Base-by-base conservation (phyloP, 2,329 filamentous ascomycete genomes). In the Ceratocystis destructans region DNA sequence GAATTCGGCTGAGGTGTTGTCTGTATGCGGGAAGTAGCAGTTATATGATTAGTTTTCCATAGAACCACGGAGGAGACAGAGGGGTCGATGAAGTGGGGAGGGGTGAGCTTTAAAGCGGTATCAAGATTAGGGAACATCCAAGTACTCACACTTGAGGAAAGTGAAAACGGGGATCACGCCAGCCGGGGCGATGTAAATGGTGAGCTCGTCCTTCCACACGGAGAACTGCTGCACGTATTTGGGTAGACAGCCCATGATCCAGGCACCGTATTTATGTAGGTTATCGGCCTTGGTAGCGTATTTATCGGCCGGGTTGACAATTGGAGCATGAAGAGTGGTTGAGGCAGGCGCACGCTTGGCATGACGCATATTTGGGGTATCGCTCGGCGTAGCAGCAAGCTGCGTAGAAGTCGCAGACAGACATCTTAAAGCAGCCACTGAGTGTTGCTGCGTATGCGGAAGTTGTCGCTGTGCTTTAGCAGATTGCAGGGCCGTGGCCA, bases 211-310 rank as follows among this genome's bases (percentile, higher is more conserved):
- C 80, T 99, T 99, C 94, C 94, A 99, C 66, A 99, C 93, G 12
- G 92, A 96, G 80, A 97, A 97, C 79, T 99, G 94, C 80, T 99
- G 95, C 72, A 99, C 85, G 78, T 96, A 96, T 82, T 96, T 97
- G 72, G 94, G 95, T 74, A 99, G 79, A 77, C 90, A 96, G 71
- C 91, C 92, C 85, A 99, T 93, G 73, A 99, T 80, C 83, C 96
- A 99, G 74, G 95, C 86, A 73, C 94, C 94, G 75, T 99, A 99
- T 73, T 86, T 88, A 82, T 99, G 94, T 74, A 97, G 81, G 74
- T 87, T 83, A 71, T 96, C 89, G 71, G 89, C 85, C 79, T 93
- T 94, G 74, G 89, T 87, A 75, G 87, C 82, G 78, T 91, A 95
- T 78, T 94, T 96, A 82, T 97, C 94, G 76, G 89, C 84, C 45